Conservation (phyloP, 257 asterid species). For the Apocynum venetum region DNA sequence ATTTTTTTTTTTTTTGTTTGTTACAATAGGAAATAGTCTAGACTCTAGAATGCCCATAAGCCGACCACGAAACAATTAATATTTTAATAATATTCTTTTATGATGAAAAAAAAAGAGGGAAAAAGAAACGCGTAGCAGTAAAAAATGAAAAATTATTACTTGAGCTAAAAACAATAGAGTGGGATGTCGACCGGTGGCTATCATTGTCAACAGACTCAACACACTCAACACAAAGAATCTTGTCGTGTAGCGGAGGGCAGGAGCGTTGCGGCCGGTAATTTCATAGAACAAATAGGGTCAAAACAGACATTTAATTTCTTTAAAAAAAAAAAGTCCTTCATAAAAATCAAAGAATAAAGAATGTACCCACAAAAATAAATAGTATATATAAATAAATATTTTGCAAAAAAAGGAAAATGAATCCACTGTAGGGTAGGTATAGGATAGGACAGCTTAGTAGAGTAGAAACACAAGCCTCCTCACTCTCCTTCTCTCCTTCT, state of each 20-base stretch:
- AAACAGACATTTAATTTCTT: constrained; percentile 26
- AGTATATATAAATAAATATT: background rate
- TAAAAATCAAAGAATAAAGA: constrained; percentile 26
- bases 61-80: background rate
- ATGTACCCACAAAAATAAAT: constrained; percentile 11
- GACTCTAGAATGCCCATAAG: background rate
- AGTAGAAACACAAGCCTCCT: constrained; percentile 21
- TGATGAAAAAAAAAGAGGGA: background rate
- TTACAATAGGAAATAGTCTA: background rate
- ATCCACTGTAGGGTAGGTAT: constrained; percentile 43
- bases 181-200: constrained; percentile 30
- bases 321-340: constrained; percentile 10
- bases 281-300: constrained; percentile 23
- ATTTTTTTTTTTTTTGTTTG: no score
- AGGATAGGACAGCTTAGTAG: constrained; percentile 53
- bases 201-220: constrained; percentile 11
- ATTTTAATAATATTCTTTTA: background rate
- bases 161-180: constrained; percentile 25
- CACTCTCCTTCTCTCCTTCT: background rate
- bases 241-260: constrained; percentile 43
- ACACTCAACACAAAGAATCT: constrained; percentile 20
- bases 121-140: background rate
- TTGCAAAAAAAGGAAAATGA: background rate
- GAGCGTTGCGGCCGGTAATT: constrained; percentile 40
- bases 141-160: background rate